Conservation (phyloP, 805 yeast genomes). For the Lachancea fermentati region DNA sequence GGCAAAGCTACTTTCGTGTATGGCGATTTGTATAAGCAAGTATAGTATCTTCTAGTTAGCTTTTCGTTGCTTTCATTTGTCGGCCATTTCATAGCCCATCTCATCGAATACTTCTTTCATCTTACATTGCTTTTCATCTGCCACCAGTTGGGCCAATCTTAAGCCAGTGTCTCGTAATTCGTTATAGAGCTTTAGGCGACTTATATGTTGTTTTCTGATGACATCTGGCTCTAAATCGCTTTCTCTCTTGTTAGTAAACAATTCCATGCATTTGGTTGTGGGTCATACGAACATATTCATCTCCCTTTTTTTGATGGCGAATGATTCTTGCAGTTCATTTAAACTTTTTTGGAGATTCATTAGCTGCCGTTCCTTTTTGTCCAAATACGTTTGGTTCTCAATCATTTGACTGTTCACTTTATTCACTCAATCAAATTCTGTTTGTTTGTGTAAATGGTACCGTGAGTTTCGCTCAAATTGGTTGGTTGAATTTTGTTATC, state of each 20-base stretch:
- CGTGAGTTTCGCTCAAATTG: too few relatives aligned
- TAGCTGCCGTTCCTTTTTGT: background rate
- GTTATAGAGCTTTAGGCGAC: constrained; percentile 49
- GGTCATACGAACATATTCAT: background rate
- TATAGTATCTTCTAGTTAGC: too few relatives aligned
- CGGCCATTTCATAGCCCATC: constrained; percentile 36
- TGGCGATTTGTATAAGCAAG: background rate
- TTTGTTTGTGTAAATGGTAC: too few relatives aligned
- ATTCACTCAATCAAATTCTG: too few relatives aligned
- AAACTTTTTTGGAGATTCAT: background rate
- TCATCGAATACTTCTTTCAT: constrained; percentile 47
- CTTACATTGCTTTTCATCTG: constrained; percentile 48
- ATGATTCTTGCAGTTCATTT: background rate
- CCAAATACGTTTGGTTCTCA: background rate
- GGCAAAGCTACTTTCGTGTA: background rate
- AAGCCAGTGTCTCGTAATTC: constrained; percentile 60
- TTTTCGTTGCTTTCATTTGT: too few relatives aligned
- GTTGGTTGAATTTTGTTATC: background rate
- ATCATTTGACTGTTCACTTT: too few relatives aligned
- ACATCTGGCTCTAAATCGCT: constrained; percentile 31
- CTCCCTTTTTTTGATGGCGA: background rate
- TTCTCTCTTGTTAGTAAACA: too few relatives aligned
- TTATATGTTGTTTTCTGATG: constrained; percentile 48
- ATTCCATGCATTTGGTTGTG: too few relatives aligned
- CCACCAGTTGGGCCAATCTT: constrained; percentile 51